Evolutionary conservation across 2,329 filamentous ascomycete species (phyloP), one percentile per base, ranked within the genome.

Genomic region (Fusarium nurragi): DNA sequence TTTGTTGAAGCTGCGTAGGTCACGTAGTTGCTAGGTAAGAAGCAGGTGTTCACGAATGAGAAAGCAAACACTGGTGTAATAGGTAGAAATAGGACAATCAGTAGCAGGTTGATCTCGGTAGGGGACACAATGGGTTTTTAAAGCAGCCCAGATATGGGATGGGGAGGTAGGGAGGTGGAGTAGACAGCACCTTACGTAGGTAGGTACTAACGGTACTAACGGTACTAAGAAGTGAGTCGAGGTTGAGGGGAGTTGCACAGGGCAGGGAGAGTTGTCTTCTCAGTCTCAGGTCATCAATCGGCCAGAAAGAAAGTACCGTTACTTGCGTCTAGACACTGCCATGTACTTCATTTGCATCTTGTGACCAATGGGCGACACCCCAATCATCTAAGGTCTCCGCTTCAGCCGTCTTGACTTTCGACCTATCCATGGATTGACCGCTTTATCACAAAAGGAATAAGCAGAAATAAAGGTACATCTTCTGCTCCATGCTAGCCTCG

Each of bases 121-220:
- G 64, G 54, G 64, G 58, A 60, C 50, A 53, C 45, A 49, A 48
- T 23, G 61, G 68, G 51, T 71, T 71, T 61, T 71, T 68, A 71
- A 71, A 65, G 54, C 44, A 67, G 55, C 19, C 57, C 32, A 62
- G 49, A 50, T 48, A 64, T 56, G 59, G 56, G 66, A 70, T 70
- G 63, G 54, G 55, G 67, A 69, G 57, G 53, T 58, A 67, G 64
- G 49, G 58, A 65, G 64, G 66, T 69, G 67, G 67, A 71, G 66
- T 38, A 60, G 25, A 61, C n/a, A 43, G 43, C 43, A 61, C 58
- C 58, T 61, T 61, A 61, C 48, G 56, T 65, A 51, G 48, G 56
- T 52, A 61, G 55, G 58, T 61, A 48, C 48, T 22, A 26, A 23
- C 47, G n/a, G n/a, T 44, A 38, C 23, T 18, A 14, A 36, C 28